Evolutionary conservation across 2,329 filamentous ascomycete species (phyloP).

Genomic region (Xylariaceae sp.): DNA sequence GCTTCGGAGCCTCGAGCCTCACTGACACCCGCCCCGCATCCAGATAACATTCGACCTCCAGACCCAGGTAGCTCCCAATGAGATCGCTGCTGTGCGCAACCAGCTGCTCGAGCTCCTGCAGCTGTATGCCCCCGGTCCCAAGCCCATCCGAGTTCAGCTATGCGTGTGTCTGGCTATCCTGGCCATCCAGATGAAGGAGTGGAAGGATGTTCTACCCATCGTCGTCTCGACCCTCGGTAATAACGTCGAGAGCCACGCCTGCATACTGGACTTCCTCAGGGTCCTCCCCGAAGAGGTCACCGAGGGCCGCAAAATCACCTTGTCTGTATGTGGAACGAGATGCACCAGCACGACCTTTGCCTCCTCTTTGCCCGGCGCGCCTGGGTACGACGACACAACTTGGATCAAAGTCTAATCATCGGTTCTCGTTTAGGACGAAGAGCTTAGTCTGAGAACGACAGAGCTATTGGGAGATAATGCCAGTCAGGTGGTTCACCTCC

Average conservation of each 20-base stretch:
- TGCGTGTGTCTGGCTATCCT: slow-evolving; percentile 92
- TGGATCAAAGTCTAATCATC: slow-evolving; percentile 47
- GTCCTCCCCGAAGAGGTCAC: slow-evolving; percentile 98
- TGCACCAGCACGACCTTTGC: slow-evolving; percentile 41
- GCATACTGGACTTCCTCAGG: slow-evolving; percentile 91
- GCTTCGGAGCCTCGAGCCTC: slow-evolving; percentile 13
- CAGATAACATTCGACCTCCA: slow-evolving; percentile 94
- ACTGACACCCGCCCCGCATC: not conserved
- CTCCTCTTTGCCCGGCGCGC: slow-evolving; percentile 23
- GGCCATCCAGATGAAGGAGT: slow-evolving; percentile 92
- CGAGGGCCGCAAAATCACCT: slow-evolving; percentile 97
- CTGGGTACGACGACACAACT: slow-evolving; percentile 29
- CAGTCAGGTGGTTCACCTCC: slow-evolving; percentile 76
- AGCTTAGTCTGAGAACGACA: slow-evolving; percentile 77
- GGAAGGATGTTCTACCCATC: slow-evolving; percentile 85
- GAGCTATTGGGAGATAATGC: slow-evolving; percentile 91
- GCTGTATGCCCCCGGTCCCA: slow-evolving; percentile 75
- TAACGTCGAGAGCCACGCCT: slow-evolving; percentile 74
- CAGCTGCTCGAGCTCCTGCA: slow-evolving; percentile 80
- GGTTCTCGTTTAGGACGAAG: slow-evolving; percentile 76
- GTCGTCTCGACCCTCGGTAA: slow-evolving; percentile 76
- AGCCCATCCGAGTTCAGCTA: slow-evolving; percentile 82
- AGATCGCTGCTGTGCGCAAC: slow-evolving; percentile 73
- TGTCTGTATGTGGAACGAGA: slow-evolving; percentile 85
- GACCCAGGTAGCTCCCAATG: slow-evolving; percentile 74